These are phyloP conservation scores for Euphorbia pulcherrima DNA, from an alignment of 345 rosid genomes.

Conservation along the genomic window DNA sequence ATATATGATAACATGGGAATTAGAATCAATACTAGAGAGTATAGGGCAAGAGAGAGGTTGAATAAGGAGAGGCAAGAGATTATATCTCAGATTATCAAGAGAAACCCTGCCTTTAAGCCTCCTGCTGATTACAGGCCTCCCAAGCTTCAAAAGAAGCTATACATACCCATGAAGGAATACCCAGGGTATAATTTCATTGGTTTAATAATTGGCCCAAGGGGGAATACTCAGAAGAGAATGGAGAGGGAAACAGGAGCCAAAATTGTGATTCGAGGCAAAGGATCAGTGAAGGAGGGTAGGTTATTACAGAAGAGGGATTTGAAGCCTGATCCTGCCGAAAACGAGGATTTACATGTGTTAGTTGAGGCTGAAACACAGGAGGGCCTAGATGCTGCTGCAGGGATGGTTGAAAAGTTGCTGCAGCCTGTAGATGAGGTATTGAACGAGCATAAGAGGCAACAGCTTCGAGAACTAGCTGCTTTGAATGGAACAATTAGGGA, in stretches of 20 bases:
- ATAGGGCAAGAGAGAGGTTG: slow-evolving; percentile 81
- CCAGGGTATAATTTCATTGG: slow-evolving; percentile 93
- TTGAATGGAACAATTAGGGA: slow-evolving; percentile 98
- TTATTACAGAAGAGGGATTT: slow-evolving; percentile 88
- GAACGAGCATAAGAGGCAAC: slow-evolving; percentile 98
- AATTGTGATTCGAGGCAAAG: slow-evolving; percentile 93
- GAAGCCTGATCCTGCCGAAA: slow-evolving; percentile 88
- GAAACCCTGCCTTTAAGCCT: slow-evolving; percentile 91
- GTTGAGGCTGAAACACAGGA: slow-evolving; percentile 96
- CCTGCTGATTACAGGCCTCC: slow-evolving; percentile 97
- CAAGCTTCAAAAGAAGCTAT: slow-evolving; percentile 93
- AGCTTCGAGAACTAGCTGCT: slow-evolving; percentile 91
- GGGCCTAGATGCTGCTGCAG: slow-evolving; percentile 88
- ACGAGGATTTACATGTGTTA: slow-evolving; percentile 96
- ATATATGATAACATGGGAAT: slow-evolving; percentile 90
- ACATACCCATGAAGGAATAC: slow-evolving; percentile 87
- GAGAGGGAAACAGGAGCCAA: slow-evolving; percentile 95
- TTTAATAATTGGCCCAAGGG: slow-evolving; percentile 90
- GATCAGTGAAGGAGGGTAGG: slow-evolving; percentile 91
- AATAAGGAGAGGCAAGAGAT: slow-evolving; percentile 89
- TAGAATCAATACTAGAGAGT: slow-evolving; percentile 83
- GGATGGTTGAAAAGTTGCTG: slow-evolving; percentile 92
- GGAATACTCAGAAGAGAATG: slow-evolving; percentile 98
- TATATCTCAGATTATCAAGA: slow-evolving; percentile 79
- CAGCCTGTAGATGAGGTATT: slow-evolving; percentile 96